Evolutionary conservation across 2,329 filamentous ascomycete genomes (phyloP).

Genomic region (Nigrograna mackinnonii): DNA sequence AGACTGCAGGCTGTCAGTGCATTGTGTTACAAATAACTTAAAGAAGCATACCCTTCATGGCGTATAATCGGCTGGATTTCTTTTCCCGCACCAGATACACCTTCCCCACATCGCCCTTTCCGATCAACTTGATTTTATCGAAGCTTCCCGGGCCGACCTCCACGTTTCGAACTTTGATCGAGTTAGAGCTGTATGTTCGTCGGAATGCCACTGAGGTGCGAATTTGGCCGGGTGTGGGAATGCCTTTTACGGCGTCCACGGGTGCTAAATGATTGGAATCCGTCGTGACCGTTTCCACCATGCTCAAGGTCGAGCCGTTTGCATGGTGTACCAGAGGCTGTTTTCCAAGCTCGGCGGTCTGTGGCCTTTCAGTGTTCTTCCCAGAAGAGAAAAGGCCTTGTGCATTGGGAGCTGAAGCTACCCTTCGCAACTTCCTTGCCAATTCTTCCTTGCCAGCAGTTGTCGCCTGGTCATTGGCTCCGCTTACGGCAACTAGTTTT

Average conservation of each 20-base stretch:
- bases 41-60: conserved; percentile 84
- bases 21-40: background rate
- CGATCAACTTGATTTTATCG: conserved; percentile 99
- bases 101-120: conserved; percentile 98
- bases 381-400: conserved; percentile 77
- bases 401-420: conserved; percentile 95
- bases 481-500: conserved; percentile 67
- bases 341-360: conserved; percentile 84
- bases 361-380: conserved; percentile 64
- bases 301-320: conserved; percentile 55
- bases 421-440: conserved; percentile 87
- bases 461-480: conserved; percentile 66
- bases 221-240: conserved; percentile 68
- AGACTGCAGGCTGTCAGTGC: conserved; percentile 60
- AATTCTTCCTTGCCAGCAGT: conserved; percentile 89
- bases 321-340: conserved; percentile 70
- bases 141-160: conserved; percentile 95
- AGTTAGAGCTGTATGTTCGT: conserved; percentile 97
- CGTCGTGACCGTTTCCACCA: conserved; percentile 51
- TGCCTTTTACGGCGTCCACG: conserved; percentile 51
- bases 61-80: conserved; percentile 92
- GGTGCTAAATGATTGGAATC: conserved; percentile 32
- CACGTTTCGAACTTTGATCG: conserved; percentile 96
- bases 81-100: conserved; percentile 97
- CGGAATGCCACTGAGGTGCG: conserved; percentile 75